Evolutionary conservation across 495 filamentous ascomycete species (phyloP).

Genomic region (Glonium stellatum): DNA sequence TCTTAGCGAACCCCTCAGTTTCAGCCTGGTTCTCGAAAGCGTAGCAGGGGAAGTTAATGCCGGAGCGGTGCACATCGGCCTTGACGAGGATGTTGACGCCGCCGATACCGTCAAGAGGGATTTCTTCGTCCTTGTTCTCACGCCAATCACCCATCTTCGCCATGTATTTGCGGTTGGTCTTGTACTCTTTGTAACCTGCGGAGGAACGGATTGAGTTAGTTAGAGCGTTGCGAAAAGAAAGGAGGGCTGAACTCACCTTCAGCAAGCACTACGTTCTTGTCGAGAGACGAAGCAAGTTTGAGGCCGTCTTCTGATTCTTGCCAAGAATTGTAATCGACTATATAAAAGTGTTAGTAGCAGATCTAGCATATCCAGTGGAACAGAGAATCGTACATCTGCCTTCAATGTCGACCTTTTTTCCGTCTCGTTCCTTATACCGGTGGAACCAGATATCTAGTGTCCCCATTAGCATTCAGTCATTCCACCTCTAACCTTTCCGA

Average conservation of each 20-base stretch:
- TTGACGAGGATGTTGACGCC: slow-evolving; percentile 97
- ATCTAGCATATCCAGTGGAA: neutral
- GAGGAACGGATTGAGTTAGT: slow-evolving; percentile 2
- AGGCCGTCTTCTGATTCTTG: slow-evolving; percentile 82
- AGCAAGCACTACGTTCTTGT: slow-evolving; percentile 72
- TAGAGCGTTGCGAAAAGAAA: neutral
- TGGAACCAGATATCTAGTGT: slow-evolving; percentile 83
- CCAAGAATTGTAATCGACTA: slow-evolving; percentile 99
- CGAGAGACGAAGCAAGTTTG: slow-evolving; percentile 61
- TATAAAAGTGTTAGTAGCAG: slow-evolving; percentile 3
- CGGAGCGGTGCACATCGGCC: slow-evolving; percentile 91
- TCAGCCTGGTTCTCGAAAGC: slow-evolving; percentile 98
- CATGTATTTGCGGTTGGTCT: slow-evolving; percentile 82
- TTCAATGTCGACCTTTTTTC: slow-evolving; percentile 73
- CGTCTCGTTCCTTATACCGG: slow-evolving; percentile 56
- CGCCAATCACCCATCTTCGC: slow-evolving; percentile 85
- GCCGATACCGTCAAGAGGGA: slow-evolving; percentile 90
- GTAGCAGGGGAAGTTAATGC: slow-evolving; percentile 96
- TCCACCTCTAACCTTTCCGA: neutral
- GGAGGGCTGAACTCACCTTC: slow-evolving; percentile 53
- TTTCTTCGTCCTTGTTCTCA: slow-evolving; percentile 79
- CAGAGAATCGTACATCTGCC: slow-evolving; percentile 67
- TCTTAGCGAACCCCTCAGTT: slow-evolving; percentile 96
- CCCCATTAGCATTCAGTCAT: slow-evolving; percentile 39
- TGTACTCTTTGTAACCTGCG: slow-evolving; percentile 84